These are phyloP conservation scores for Pythium coloratum DNA, from an alignment of 352 stramenopile genomes.

Conservation along the genomic window DNA sequence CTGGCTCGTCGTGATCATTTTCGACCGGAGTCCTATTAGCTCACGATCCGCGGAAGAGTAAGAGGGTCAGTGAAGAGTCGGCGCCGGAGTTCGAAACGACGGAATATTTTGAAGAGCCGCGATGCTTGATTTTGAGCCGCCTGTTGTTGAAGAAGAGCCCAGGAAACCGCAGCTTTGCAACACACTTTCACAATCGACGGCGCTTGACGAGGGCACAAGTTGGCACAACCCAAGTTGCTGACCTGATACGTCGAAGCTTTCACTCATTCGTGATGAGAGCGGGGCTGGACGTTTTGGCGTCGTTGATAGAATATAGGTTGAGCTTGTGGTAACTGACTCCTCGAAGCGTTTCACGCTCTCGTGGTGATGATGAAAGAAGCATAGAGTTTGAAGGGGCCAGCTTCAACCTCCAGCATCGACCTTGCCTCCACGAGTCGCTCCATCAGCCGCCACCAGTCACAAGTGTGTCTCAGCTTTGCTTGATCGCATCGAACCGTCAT, in stretches of 20 bases:
- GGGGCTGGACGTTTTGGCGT: neutral
- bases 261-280: neutral
- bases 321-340: neutral
- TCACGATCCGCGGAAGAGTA: neutral
- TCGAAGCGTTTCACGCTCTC: neutral
- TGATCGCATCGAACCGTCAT: neutral
- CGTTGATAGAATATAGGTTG: neutral
- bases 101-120: conserved; percentile 11
- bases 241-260: neutral
- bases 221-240: neutral
- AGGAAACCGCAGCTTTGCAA: neutral
- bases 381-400: neutral
- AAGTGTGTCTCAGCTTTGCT: neutral
- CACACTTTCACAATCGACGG: neutral
- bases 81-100: neutral
- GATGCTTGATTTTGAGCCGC: neutral
- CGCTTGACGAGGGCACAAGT: neutral
- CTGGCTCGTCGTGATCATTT: neutral
- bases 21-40: neutral
- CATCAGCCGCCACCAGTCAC: neutral
- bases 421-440: neutral
- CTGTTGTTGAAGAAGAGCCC: neutral
- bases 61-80: conserved; percentile 8
- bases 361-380: neutral
- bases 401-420: neutral